These are phyloP conservation scores for Backusella mclennaniae DNA, from an alignment of 192 early-diverging fungal species.

Conservation along the genomic window DNA sequence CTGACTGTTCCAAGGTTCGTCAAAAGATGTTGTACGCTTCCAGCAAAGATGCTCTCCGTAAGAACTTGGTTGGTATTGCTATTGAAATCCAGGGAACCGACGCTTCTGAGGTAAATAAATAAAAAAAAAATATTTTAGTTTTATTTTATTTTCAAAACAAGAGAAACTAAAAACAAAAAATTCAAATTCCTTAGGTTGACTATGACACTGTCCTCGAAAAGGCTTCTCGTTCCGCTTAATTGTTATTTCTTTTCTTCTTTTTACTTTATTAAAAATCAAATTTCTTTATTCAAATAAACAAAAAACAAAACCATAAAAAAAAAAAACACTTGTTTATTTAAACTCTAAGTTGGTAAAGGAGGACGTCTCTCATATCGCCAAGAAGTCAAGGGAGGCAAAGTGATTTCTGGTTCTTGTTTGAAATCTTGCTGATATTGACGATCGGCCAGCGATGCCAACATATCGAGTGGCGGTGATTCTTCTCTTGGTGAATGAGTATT, in stretches of 20 bases:
- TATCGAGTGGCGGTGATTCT: constrained; percentile 20
- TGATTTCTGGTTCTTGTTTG: neutral
- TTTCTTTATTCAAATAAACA: constrained; percentile 15
- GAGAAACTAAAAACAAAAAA: neutral
- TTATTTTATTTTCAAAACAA: neutral
- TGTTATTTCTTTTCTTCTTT: constrained; percentile 8
- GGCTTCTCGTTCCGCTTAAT: constrained; percentile 39
- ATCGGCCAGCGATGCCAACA: constrained; percentile 28
- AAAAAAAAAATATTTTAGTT: neutral
- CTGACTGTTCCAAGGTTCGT: constrained; percentile 73
- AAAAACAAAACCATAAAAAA: neutral
- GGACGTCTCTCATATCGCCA: constrained; percentile 13
- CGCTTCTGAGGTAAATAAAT: constrained; percentile 54
- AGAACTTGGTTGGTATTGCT: constrained; percentile 68
- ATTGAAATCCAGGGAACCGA: constrained; percentile 88
- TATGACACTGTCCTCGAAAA: constrained; percentile 73
- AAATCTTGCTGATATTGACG: constrained; percentile 14
- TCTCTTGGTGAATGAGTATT: constrained; percentile 6
- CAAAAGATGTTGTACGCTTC: constrained; percentile 92
- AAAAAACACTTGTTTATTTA: neutral
- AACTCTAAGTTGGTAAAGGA: neutral
- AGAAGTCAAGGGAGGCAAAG: constrained; percentile 5
- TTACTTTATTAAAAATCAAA: constrained; percentile 4
- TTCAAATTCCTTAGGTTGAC: constrained; percentile 24
- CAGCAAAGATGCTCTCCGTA: constrained; percentile 77